A percentile compares a stretch with the other conserved stretches of the same genome.
These are phyloP conservation scores for Cladophialophora bantiana DNA, from an alignment of 2,329 filamentous ascomycete species.

Conservation along the genomic window DNA sequence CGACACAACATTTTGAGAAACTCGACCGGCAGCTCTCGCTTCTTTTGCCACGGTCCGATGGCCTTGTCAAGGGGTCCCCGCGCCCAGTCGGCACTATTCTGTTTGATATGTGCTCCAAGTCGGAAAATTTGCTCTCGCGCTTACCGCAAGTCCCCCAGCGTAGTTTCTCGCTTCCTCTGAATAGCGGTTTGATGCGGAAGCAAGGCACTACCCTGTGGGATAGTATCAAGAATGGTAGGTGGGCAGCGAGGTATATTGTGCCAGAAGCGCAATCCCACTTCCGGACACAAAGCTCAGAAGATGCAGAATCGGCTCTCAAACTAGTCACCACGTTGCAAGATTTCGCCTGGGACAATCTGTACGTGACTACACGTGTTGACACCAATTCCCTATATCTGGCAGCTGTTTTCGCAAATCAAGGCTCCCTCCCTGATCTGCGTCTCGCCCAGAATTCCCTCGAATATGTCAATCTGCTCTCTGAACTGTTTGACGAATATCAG, in stretches of 20 bases:
- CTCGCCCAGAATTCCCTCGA: slow-evolving; percentile 8
- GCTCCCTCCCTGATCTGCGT: slow-evolving; percentile 1
- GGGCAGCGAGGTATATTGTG: slow-evolving; percentile 13
- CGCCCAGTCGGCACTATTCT: background rate
- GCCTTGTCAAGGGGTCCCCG: background rate
- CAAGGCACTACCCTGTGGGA: slow-evolving; percentile 14
- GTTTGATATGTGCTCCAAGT: background rate
- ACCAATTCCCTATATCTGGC: slow-evolving; percentile 9
- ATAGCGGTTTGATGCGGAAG: background rate
- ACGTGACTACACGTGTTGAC: slow-evolving; percentile 13
- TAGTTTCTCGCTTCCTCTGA: slow-evolving; percentile 16
- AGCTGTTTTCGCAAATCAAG: slow-evolving; percentile 4
- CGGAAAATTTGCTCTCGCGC: background rate
- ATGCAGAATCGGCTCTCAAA: background rate
- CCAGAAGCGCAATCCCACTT: slow-evolving; percentile 9
- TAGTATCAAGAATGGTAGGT: slow-evolving; percentile 11
- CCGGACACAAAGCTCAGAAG: slow-evolving; percentile 1
- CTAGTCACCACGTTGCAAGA: background rate
- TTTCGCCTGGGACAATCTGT: slow-evolving; percentile 13
- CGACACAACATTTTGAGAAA: slow-evolving; percentile 1
- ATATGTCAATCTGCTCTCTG: slow-evolving; percentile 11
- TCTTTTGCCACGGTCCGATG: background rate
- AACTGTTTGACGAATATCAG: slow-evolving; percentile 14
- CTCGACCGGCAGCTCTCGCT: slow-evolving; percentile 4
- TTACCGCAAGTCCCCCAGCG: slow-evolving; percentile 13